Evolutionary conservation across 2,329 filamentous ascomycete species (phyloP), one percentile per base, ranked within the genome.

Genomic region (Talaromyces marneffei): DNA sequence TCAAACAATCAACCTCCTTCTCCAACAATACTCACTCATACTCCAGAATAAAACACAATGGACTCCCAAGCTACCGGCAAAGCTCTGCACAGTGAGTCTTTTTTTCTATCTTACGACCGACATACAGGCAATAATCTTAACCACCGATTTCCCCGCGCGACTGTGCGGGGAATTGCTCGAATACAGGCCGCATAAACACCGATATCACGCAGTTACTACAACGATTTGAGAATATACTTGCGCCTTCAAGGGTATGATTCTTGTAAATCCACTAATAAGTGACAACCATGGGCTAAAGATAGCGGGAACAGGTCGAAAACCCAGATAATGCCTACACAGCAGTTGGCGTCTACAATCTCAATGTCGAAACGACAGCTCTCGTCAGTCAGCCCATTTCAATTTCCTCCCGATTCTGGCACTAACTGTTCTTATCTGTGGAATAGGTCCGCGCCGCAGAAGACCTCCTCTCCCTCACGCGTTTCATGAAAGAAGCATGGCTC

Each of bases 401-500:
- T 35, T 23, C 9, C 48, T 23, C 4, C n/a, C 48, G 23, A 20
- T 7, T 37, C n/a, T 14, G 10, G 9, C 18, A 25, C 31, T 23
- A n/a, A 6, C 18, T 2, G 14, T 44, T 60, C 33, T 12, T 16
- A 16, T 35, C 8, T 33, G 2, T 10, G 12, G 23, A 37, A 42
- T 69, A 84, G 84, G 81, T 87, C 64, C 82, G 83, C 61, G 81
- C 83, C 1, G 82, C 83, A 14, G 85, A 89, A 74, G 85, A 87
- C 59, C 77, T 87, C 10, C 78, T 86, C 62, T 79, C 80, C 12
- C 71, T 88, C 14, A 85, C 84, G 27, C 81, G 86, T 23, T 79
- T 82, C 27, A 77, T 89, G 74, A 87, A 88, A 69, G 86, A 88
- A 69, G 78, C 85, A 23, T 88, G 86, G 86, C 76, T 88, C 5